Evolutionary conservation across 208 protist species (phyloP).

Genomic region (Crithidia brevicula): DNA sequence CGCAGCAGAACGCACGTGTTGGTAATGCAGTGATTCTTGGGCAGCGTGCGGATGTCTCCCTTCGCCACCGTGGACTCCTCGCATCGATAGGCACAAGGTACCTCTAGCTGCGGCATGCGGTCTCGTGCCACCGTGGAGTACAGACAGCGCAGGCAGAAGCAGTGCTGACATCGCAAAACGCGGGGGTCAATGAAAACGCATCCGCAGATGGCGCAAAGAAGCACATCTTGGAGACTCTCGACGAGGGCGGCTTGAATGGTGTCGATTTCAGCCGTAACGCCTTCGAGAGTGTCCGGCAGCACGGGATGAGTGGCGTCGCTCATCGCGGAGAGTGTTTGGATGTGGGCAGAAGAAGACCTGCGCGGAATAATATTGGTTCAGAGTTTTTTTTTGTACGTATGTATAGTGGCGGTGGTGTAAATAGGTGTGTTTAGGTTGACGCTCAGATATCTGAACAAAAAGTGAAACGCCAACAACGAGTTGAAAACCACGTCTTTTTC

Average conservation of each 20-base stretch:
- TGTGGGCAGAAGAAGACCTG: background rate
- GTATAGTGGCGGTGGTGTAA: too few species aligned
- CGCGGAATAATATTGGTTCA: too few species aligned
- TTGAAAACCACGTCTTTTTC: too few species aligned
- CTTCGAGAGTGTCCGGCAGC: slow-evolving; percentile 15
- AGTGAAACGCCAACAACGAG: too few species aligned
- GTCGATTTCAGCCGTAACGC: slow-evolving; percentile 2
- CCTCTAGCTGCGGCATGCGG: slow-evolving; percentile 27
- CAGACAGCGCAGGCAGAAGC: slow-evolving; percentile 73
- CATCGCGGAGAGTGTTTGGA: background rate
- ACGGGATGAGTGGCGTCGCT: background rate
- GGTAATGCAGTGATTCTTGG: slow-evolving; percentile 50
- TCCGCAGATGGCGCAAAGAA: slow-evolving; percentile 56
- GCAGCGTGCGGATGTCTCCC: slow-evolving; percentile 53
- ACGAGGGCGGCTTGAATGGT: slow-evolving; percentile 21
- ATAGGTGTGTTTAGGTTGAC: too few species aligned
- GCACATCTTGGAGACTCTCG: slow-evolving; percentile 39
- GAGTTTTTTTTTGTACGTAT: too few species aligned
- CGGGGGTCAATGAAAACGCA: slow-evolving; percentile 61
- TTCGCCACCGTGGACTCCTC: slow-evolving; percentile 30
- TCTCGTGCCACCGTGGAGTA: slow-evolving; percentile 43
- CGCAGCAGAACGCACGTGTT: slow-evolving; percentile 35
- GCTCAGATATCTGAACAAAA: too few species aligned
- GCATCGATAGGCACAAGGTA: slow-evolving; percentile 59
- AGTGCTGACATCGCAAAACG: slow-evolving; percentile 72